Conservation (phyloP, 371 early-diverging fungal species). For the Rhizopus arrhizus region DNA sequence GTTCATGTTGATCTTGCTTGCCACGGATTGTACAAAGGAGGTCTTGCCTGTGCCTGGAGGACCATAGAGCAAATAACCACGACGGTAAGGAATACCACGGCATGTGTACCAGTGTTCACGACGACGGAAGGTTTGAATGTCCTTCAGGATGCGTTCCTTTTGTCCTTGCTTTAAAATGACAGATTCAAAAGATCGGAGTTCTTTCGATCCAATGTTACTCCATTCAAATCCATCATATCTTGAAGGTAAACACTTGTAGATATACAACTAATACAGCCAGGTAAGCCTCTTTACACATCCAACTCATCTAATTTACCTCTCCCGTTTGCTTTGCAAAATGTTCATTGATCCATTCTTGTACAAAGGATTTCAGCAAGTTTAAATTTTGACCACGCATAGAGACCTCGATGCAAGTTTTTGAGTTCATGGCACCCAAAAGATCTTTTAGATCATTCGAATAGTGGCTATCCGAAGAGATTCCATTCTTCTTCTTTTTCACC, state of each 20-base stretch:
- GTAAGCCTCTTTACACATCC: no score
- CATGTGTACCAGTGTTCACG: slow-evolving; percentile 76
- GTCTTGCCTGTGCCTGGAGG: slow-evolving; percentile 77
- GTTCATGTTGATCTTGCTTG: slow-evolving; percentile 49
- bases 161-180: slow-evolving; percentile 45
- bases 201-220: slow-evolving; percentile 29
- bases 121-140: slow-evolving; percentile 39
- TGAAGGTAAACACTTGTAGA: slow-evolving; percentile 32
- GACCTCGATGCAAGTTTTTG: slow-evolving; percentile 23
- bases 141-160: slow-evolving; percentile 40
- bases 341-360: slow-evolving; percentile 47
- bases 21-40: slow-evolving; percentile 63
- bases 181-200: slow-evolving; percentile 35
- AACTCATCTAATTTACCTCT: slow-evolving; percentile 15
- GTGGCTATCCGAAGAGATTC: background rate
- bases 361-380: slow-evolving; percentile 18
- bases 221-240: slow-evolving; percentile 34
- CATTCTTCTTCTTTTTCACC: slow-evolving; percentile 28
- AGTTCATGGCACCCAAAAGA: slow-evolving; percentile 25
- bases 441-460: slow-evolving; percentile 23
- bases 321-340: slow-evolving; percentile 34
- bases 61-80: slow-evolving; percentile 79
- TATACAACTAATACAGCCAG: slow-evolving; percentile 19
- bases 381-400: slow-evolving; percentile 33
- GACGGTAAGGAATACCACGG: slow-evolving; percentile 91